These are phyloP conservation scores for Agaricus bisporus DNA, from an alignment of 768 basidiomycete species.

Conservation along the genomic window DNA sequence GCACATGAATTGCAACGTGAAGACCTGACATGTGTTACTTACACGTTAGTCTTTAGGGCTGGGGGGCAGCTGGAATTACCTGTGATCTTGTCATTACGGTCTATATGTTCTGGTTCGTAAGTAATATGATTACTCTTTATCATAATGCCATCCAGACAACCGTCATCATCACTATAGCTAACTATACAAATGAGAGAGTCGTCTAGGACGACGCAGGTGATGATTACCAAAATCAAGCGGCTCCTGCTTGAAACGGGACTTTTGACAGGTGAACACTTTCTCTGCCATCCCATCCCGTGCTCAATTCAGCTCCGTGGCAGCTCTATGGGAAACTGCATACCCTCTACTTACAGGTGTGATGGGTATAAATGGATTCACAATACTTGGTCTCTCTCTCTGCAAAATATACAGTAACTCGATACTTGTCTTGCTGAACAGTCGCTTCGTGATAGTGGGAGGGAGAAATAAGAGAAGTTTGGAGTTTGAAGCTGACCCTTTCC, in stretches of 20 bases:
- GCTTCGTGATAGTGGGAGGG: neutral
- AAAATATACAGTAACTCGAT: slow-evolving; percentile 3
- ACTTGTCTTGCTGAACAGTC: slow-evolving; percentile 5
- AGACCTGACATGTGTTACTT: too few relatives aligned
- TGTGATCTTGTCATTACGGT: neutral
- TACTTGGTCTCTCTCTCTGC: slow-evolving; percentile 1
- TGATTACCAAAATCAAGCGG: neutral
- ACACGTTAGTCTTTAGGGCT: too few relatives aligned
- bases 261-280: neutral
- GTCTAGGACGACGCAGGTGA: neutral
- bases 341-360: neutral
- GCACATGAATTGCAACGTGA: too few relatives aligned
- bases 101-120: slow-evolving; percentile 2
- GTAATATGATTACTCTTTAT: too few relatives aligned
- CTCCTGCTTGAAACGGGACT: neutral
- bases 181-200: neutral
- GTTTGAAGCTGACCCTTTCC: neutral
- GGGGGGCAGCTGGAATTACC: neutral
- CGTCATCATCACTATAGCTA: too few relatives aligned
- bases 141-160: too few relatives aligned
- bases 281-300: too few relatives aligned
- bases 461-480: neutral
- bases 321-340: too few relatives aligned
- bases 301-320: too few relatives aligned
- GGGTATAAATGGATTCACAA: neutral